phyloP scores from a whole-genome alignment of 306 rosid species.

The Rubus parviflorus region DNA sequence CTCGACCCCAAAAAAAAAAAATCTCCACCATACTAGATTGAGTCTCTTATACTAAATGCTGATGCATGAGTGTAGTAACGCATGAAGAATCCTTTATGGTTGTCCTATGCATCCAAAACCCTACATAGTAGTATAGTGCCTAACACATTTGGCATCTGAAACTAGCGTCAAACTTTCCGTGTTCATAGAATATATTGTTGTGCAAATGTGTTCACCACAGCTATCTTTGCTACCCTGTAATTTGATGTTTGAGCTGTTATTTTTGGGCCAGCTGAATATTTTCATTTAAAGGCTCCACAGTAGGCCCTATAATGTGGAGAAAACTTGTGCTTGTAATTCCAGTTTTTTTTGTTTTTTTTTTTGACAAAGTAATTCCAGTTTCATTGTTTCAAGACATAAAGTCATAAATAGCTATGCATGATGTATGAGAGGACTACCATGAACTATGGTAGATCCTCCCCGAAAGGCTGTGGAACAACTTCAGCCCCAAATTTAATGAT shows the following conservation, averaged over 20 bases:
- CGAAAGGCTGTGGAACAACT: background rate
- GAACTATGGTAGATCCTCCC: background rate
- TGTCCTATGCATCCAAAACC: background rate
- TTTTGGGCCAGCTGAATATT: background rate
- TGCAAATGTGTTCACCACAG: background rate
- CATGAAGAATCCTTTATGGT: background rate
- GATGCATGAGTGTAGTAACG: background rate
- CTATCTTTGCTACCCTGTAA: background rate
- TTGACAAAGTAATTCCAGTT: no score
- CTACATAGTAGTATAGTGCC: background rate
- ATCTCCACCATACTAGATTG: no score
- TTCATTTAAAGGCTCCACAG: background rate
- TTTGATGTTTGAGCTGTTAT: background rate
- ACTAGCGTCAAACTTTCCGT: background rate
- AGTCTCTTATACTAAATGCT: background rate
- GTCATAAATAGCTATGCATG: background rate
- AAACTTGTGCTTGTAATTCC: constrained; percentile 4
- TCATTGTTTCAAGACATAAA: no score
- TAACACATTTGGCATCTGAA: background rate
- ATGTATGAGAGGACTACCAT: background rate
- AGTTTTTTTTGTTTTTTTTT: background rate
- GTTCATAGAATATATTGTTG: background rate
- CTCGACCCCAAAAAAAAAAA: no score
- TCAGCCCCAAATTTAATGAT: background rate
- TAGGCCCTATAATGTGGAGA: background rate